Evolutionary conservation across 345 rosid species (phyloP).

Genomic region (Arabidopsis suecica): DNA sequence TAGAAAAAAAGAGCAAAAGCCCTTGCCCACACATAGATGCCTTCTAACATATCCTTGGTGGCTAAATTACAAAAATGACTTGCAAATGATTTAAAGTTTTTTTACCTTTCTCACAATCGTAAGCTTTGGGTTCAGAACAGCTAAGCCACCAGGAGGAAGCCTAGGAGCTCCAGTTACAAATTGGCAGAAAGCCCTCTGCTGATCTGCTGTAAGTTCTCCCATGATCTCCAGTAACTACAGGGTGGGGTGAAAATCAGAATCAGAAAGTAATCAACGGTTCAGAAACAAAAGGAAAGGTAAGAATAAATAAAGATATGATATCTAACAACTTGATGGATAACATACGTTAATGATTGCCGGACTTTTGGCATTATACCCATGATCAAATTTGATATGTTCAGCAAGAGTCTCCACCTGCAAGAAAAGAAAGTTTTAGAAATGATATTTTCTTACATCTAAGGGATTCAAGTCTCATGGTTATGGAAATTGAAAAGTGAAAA

Average conservation of each 20-base stretch:
- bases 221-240: constrained; percentile 89
- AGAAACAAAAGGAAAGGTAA: background rate
- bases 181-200: constrained; percentile 96
- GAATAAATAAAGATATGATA: background rate
- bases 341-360: constrained; percentile 85
- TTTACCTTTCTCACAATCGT: constrained; percentile 98
- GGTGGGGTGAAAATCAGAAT: constrained; percentile 5
- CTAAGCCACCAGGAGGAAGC: constrained; percentile 98
- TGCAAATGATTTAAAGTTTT: background rate
- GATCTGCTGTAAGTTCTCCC: constrained; percentile 97
- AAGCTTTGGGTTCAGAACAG: constrained; percentile 91
- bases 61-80: background rate
- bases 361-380: constrained; percentile 96
- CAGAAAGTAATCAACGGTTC: constrained; percentile 20
- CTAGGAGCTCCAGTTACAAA: constrained; percentile 99
- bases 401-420: constrained; percentile 84
- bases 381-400: constrained; percentile 97
- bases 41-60: constrained; percentile 7
- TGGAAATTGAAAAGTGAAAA: constrained; percentile 3
- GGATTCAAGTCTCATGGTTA: background rate
- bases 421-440: constrained; percentile 4
- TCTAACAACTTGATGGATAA: constrained; percentile 4
- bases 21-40: background rate
- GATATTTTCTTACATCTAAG: background rate
- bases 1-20: background rate